These are phyloP conservation scores for Wickerhamia fluorescens DNA, from an alignment of 805 yeast genomes.

Conservation along the genomic window DNA sequence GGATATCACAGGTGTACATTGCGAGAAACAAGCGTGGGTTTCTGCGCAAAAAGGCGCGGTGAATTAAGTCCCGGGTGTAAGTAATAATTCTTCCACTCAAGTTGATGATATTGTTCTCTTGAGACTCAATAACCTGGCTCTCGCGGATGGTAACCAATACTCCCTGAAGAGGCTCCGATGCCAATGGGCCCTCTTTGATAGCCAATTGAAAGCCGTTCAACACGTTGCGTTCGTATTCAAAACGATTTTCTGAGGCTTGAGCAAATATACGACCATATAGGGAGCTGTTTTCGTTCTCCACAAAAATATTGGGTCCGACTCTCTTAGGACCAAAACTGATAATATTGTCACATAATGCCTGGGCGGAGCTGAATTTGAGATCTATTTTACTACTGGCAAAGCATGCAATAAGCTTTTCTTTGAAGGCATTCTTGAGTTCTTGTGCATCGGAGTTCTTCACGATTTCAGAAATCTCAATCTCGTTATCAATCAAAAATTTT, in stretches of 20 bases:
- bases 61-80: conserved; percentile 65
- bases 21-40: conserved; percentile 90
- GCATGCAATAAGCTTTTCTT: conserved; percentile 8
- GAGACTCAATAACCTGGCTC: conserved; percentile 7
- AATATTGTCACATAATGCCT: conserved; percentile 27
- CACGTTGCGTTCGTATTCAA: conserved; percentile 52
- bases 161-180: conserved; percentile 84
- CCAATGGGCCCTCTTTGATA: conserved; percentile 77
- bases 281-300: conserved; percentile 38
- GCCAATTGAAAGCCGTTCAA: conserved; percentile 83
- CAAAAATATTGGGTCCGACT: conserved; percentile 65
- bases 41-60: conserved; percentile 65
- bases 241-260: conserved; percentile 11
- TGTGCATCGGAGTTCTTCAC: conserved; percentile 15
- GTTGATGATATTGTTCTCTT: conserved; percentile 34
- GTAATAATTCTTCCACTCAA: conserved; percentile 69
- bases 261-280: conserved; percentile 26
- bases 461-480: conserved; percentile 34
- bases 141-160: conserved; percentile 44
- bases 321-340: conserved; percentile 73
- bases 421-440: conserved; percentile 9
- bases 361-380: conserved; percentile 10
- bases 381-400: conserved; percentile 17
- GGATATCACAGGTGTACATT: conserved; percentile 90
- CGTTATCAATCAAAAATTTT: conserved; percentile 42